phyloP scores from a whole-genome alignment of 352 stramenopile species.

The Bremia lactucae region DNA sequence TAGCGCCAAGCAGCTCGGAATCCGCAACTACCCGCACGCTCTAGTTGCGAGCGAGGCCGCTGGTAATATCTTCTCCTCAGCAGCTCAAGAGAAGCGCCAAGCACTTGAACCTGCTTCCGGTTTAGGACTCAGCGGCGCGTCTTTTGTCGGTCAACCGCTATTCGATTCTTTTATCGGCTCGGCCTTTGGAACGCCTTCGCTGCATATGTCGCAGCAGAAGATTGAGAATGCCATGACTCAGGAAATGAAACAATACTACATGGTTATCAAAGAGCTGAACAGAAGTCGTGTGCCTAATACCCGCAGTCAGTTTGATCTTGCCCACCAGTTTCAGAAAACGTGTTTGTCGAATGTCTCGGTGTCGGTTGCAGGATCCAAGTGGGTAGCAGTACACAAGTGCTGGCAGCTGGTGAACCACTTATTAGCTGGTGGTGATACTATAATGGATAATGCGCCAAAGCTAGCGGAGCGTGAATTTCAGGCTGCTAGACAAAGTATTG shows the following conservation, averaged over 20 bases:
- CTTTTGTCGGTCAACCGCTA: conserved; percentile 38
- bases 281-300: conserved; percentile 51
- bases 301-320: conserved; percentile 62
- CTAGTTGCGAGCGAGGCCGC: conserved; percentile 27
- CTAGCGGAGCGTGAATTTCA: conserved; percentile 54
- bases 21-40: conserved; percentile 62
- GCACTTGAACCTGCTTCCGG: conserved; percentile 16
- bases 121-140: conserved; percentile 36
- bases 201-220: conserved; percentile 56
- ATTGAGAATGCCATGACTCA: conserved; percentile 65
- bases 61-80: conserved; percentile 37
- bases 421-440: conserved; percentile 38
- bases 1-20: conserved; percentile 50
- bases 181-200: conserved; percentile 15
- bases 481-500: conserved; percentile 15
- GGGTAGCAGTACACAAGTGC: conserved; percentile 67
- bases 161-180: conserved; percentile 31
- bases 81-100: conserved; percentile 24
- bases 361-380: conserved; percentile 53
- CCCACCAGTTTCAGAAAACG: conserved; percentile 40
- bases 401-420: conserved; percentile 72
- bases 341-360: conserved; percentile 45
- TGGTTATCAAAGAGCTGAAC: conserved; percentile 64
- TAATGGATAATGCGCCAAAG: conserved; percentile 26
- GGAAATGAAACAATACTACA: conserved; percentile 77